Evolutionary conservation across 208 protist species (phyloP).

Genomic region (Leishmania tarentolae): DNA sequence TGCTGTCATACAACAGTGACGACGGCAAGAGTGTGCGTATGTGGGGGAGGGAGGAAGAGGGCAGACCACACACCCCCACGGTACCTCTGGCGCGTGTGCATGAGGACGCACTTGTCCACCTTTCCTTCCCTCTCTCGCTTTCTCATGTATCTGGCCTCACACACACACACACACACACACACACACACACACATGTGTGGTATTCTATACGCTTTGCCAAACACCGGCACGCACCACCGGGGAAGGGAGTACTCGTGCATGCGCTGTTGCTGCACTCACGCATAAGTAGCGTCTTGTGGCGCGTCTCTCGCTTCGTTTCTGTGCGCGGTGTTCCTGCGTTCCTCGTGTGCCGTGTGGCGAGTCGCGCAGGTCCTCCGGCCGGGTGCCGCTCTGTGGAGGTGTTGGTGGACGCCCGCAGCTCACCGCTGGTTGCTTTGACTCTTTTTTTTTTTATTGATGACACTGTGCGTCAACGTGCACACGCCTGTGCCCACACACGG

Average conservation of each 20-base stretch:
- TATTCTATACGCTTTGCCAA: not conserved
- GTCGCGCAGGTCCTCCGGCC: not conserved
- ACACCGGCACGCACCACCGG: not conserved
- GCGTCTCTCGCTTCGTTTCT: not conserved
- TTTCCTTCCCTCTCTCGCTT: not conserved
- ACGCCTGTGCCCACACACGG: not conserved
- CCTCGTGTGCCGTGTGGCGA: not conserved
- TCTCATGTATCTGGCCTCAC: not conserved
- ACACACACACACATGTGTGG: not conserved
- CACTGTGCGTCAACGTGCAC: not conserved
- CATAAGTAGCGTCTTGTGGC: not conserved
- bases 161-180: too few relatives aligned
- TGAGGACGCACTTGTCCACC: not conserved
- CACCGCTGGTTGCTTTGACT: conserved; percentile 1
- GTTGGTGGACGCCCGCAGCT: not conserved
- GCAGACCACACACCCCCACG: not conserved
- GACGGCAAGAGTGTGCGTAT: not conserved
- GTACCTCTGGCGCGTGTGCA: not conserved
- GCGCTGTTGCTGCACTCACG: not conserved
- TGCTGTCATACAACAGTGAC: not conserved
- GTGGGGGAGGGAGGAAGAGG: too few relatives aligned
- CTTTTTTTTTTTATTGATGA: not conserved
- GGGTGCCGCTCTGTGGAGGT: not conserved
- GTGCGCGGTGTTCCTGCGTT: not conserved
- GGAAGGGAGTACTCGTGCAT: not conserved